phyloP scores from a whole-genome alignment of 352 stramenopile species.

The Phytopythium kandeliae region DNA sequence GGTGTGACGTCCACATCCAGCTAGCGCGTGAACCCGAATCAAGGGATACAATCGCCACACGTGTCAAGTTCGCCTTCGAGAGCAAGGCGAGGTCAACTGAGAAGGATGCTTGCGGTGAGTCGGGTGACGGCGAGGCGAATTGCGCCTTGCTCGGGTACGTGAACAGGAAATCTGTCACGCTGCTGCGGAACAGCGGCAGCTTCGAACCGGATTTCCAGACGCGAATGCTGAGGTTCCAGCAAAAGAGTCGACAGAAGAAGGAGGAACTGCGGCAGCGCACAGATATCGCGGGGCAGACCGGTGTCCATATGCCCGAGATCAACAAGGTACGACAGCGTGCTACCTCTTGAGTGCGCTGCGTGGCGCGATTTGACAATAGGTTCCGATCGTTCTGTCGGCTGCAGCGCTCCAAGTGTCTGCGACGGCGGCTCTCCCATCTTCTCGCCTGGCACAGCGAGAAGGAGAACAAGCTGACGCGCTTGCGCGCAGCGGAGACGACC shows the following conservation, averaged over 20 bases:
- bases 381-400: neutral
- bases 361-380: neutral
- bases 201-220: constrained; percentile 62
- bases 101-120: neutral
- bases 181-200: constrained; percentile 36
- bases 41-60: neutral
- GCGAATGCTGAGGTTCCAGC: constrained; percentile 46
- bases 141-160: neutral
- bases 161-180: constrained; percentile 27
- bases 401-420: constrained; percentile 55
- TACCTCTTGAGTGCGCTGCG: neutral
- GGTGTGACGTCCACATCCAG: neutral
- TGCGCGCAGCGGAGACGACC: constrained; percentile 28
- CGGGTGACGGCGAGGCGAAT: neutral
- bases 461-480: constrained; percentile 37
- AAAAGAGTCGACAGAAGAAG: constrained; percentile 39
- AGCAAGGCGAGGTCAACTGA: neutral
- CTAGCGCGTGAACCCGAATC: neutral
- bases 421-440: constrained; percentile 52
- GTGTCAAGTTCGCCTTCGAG: neutral
- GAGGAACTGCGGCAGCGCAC: constrained; percentile 38
- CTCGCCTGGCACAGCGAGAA: constrained; percentile 59
- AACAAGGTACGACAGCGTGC: constrained; percentile 33
- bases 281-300: constrained; percentile 18
- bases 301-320: constrained; percentile 35